Evolutionary conservation across 2,329 filamentous ascomycete genomes (phyloP).

Genomic region (Aspergillus piperis): DNA sequence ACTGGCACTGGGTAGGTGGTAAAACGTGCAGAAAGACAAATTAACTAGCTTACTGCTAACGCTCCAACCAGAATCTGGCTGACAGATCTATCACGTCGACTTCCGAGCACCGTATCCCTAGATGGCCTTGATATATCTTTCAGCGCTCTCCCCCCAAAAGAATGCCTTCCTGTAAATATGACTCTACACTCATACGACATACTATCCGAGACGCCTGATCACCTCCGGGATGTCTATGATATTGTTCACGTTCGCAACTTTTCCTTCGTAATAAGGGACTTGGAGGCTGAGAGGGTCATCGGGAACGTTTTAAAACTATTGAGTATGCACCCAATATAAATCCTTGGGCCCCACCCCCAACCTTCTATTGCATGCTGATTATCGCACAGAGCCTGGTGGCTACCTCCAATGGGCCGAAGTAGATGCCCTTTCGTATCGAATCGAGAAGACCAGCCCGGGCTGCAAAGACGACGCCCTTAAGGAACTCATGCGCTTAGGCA

Average conservation of each 20-base stretch:
- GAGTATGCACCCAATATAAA: not conserved
- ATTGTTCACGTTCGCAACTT: not conserved
- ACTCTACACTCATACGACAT: not conserved
- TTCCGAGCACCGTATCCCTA: not conserved
- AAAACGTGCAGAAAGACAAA: not conserved
- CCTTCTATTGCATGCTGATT: not conserved
- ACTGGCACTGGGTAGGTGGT: not conserved
- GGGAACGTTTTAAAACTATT: not conserved
- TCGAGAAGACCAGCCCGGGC: not conserved
- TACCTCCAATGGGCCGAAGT: not conserved
- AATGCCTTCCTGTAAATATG: not conserved
- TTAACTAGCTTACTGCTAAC: not conserved
- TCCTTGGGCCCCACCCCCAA: not conserved
- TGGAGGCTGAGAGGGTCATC: not conserved
- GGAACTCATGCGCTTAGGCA: not conserved
- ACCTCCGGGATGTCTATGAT: constrained; percentile 3
- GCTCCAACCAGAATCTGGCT: not conserved
- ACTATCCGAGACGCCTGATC: not conserved
- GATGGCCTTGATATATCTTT: not conserved
- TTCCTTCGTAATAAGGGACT: constrained; percentile 1
- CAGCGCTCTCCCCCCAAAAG: not conserved
- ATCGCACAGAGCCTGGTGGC: not conserved
- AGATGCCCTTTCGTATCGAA: not conserved
- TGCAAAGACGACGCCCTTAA: not conserved
- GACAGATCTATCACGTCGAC: not conserved